Evolutionary conservation across 345 rosid genomes (phyloP), one percentile per base, ranked within the genome.

Genomic region (Eucalyptus victrix): DNA sequence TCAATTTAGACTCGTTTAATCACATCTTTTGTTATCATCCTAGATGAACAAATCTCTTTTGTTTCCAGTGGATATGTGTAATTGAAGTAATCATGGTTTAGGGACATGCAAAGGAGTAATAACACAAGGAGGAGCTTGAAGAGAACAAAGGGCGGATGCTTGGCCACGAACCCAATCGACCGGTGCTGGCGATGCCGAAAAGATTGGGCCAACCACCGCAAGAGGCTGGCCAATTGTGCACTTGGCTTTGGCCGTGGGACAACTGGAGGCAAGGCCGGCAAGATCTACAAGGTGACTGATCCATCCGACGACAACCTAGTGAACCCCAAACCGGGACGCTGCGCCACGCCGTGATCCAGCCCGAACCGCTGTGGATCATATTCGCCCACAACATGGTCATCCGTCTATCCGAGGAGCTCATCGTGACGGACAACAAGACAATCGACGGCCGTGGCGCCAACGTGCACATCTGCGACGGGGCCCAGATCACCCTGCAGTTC

Each of bases 161-260:
- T 87, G 65, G 97, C 98, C 80, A 91, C 96, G 17, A 97, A 97
- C 92, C 99, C 99, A 0, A 96, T 97, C 21, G 99, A 97, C 89
- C 90, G 93, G 88, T 96, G 99, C 87, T 97, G 97, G 99, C 93
- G 99, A 56, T 97, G 99, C 89, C 91, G 91, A 80, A 34, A 90
- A 3, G 89, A 94, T 42, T 97, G 99, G 99, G 94, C 92, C 7
- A 86, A 54, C 16, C 87, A 95, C 89, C 94, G 99, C 47, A 90
- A 93, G 92, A 94, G 72, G 90, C 92, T 97, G 8, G 95, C 92
- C 18, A 91, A 88, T 3, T 96, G 99, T 8, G 97, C 80, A 24
- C 94, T 94, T 1, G 99, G 99, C 9, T 97, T 97, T 9, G 99
- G 94, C 44, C 93, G 91, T 51, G 92, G 86, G 34, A 93, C 97